Evolutionary conservation across 2,329 filamentous ascomycete species (phyloP).

Genomic region (Fusarium vanettenii): DNA sequence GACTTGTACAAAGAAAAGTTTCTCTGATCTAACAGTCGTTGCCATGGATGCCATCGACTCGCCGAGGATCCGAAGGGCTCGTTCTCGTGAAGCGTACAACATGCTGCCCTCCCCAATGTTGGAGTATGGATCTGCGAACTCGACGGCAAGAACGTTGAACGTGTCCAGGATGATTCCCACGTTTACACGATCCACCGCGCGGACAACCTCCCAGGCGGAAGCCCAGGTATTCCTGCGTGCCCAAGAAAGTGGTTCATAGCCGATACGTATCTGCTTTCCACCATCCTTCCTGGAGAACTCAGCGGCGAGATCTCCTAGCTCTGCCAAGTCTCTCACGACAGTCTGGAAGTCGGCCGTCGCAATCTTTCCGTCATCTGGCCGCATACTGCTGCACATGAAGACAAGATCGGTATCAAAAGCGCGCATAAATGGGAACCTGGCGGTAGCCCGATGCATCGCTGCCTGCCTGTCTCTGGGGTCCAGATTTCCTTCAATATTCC

Average conservation of each 20-base stretch:
- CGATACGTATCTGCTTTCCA: constrained; percentile 22
- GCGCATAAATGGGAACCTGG: constrained; percentile 28
- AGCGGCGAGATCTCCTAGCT: constrained; percentile 14
- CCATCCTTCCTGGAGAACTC: constrained; percentile 11
- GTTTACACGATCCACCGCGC: constrained; percentile 25
- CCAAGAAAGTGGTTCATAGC: constrained; percentile 30
- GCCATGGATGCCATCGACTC: constrained; percentile 22
- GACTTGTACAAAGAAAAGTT: constrained; percentile 26
- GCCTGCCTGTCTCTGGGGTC: constrained; percentile 4
- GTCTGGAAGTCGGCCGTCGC: constrained; percentile 25
- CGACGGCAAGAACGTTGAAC: constrained; percentile 26
- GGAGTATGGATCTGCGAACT: constrained; percentile 29
- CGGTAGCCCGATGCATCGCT: constrained; percentile 15
- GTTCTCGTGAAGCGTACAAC: constrained; percentile 7
- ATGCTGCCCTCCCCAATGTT: constrained; percentile 4
- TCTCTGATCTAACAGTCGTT: constrained; percentile 15
- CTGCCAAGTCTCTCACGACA: constrained; percentile 14
- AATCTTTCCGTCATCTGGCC: constrained; percentile 16
- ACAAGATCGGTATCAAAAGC: constrained; percentile 27
- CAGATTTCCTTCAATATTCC: constrained; percentile 25
- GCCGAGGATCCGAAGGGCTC: constrained; percentile 10
- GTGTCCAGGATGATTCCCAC: constrained; percentile 24
- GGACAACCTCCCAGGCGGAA: constrained; percentile 28
- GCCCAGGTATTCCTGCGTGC: constrained; percentile 28
- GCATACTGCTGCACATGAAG: constrained; percentile 30